Conservation (phyloP, 805 yeast species). For the Wickerhamiella parazyma region DNA sequence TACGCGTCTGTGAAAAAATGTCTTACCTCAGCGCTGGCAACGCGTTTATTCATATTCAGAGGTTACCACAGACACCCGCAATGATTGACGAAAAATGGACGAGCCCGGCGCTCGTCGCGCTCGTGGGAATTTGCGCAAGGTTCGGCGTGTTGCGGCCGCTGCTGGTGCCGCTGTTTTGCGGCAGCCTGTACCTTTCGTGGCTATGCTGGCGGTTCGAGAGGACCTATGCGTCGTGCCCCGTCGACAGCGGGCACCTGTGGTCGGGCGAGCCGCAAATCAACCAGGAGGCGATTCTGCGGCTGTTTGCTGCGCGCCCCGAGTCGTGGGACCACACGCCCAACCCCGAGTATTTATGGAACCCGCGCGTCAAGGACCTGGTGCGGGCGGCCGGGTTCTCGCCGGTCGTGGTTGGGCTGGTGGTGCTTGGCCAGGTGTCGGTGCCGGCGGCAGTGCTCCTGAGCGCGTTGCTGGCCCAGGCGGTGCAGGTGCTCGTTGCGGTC, state of each 20-base stretch:
- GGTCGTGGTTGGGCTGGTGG: background rate
- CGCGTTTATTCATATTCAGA: background rate
- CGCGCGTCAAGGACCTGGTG: background rate
- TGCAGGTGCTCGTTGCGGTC: background rate
- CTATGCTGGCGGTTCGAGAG: background rate
- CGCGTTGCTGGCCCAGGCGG: background rate
- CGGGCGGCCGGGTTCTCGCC: background rate
- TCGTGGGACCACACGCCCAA: slow-evolving; percentile 1
- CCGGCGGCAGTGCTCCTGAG: background rate
- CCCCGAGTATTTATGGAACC: slow-evolving; percentile 1
- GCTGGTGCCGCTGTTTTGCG: background rate
- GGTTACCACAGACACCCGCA: background rate
- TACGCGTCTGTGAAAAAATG: background rate
- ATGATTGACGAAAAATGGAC: background rate
- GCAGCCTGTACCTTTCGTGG: background rate
- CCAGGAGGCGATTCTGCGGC: background rate
- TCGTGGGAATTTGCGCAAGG: background rate
- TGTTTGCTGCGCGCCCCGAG: background rate
- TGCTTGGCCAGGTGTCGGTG: background rate
- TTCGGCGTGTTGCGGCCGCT: background rate
- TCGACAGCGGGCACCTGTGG: background rate
- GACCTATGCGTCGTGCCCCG: background rate
- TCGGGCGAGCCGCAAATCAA: background rate
- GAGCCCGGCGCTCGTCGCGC: background rate
- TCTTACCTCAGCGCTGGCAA: background rate